Conservation (phyloP, 495 filamentous ascomycete genomes). For the Hypoxylon lenormandii region DNA sequence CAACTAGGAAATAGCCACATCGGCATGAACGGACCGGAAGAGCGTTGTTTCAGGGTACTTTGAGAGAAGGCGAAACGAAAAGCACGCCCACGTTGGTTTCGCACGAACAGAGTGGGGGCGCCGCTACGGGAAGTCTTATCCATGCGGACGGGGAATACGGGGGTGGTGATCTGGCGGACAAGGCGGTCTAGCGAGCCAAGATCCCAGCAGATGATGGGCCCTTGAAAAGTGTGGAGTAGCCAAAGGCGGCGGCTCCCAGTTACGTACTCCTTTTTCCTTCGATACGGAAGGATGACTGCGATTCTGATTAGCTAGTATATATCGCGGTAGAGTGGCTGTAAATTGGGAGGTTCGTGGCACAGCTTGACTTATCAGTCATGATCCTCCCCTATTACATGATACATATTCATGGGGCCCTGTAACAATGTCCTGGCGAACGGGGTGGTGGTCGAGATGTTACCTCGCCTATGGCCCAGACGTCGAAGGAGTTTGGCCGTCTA, state of each 20-base stretch:
- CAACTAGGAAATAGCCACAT: slow-evolving; percentile 56
- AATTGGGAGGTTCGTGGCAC: slow-evolving; percentile 20
- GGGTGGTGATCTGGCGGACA: slow-evolving; percentile 35
- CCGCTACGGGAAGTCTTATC: slow-evolving; percentile 42
- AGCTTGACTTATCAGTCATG: slow-evolving; percentile 21
- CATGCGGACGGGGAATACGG: slow-evolving; percentile 45
- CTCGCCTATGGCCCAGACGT: slow-evolving; percentile 18
- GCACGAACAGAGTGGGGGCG: slow-evolving; percentile 44
- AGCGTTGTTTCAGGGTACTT: slow-evolving; percentile 53
- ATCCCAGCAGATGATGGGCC: slow-evolving; percentile 41
- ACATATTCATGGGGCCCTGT: slow-evolving; percentile 23
- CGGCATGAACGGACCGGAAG: slow-evolving; percentile 60
- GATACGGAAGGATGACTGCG: slow-evolving; percentile 30
- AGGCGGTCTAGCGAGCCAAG: slow-evolving; percentile 43
- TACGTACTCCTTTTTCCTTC: slow-evolving; percentile 23
- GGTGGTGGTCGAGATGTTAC: slow-evolving; percentile 35
- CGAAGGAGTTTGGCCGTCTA: slow-evolving; percentile 22
- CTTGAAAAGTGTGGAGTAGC: slow-evolving; percentile 40
- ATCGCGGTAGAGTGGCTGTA: slow-evolving; percentile 34
- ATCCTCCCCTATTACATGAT: slow-evolving; percentile 42
- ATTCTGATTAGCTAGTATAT: slow-evolving; percentile 43
- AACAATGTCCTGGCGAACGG: slow-evolving; percentile 14
- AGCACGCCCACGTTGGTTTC: slow-evolving; percentile 34
- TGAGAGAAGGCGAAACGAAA: slow-evolving; percentile 29
- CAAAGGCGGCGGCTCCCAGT: slow-evolving; percentile 25